Percentiles rank a stretch among this genome's conserved stretches.
Conservation (phyloP, 2,329 filamentous ascomycete genomes). For the Lecanicillium sp. region DNA sequence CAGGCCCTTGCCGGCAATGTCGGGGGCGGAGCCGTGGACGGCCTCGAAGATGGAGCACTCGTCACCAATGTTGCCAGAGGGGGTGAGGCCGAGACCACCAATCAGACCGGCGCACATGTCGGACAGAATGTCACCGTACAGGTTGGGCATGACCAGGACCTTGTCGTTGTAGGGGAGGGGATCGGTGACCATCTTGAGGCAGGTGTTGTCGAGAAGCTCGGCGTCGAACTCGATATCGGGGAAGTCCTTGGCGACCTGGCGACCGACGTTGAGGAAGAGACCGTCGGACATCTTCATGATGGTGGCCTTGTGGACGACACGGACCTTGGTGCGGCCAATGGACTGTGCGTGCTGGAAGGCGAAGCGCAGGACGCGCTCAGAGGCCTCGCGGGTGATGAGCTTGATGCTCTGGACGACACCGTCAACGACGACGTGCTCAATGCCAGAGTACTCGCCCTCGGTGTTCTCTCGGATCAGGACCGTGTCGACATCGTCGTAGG, state of each 20-base stretch:
- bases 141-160: constrained; percentile 95
- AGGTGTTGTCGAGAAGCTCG: constrained; percentile 98
- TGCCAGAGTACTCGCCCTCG: constrained; percentile 98
- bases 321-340: constrained; percentile 92
- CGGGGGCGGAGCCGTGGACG: constrained; percentile 93
- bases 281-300: constrained; percentile 99
- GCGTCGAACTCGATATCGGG: constrained; percentile 93
- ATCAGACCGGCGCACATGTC: constrained; percentile 99
- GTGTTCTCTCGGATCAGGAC: constrained; percentile 99
- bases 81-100: constrained; percentile 91
- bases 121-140: constrained; percentile 98
- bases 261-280: constrained; percentile 86
- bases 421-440: constrained; percentile 96
- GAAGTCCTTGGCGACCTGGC: constrained; percentile 88
- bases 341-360: constrained; percentile 97
- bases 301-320: constrained; percentile 98
- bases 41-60: constrained; percentile 99
- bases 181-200: constrained; percentile 97
- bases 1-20: constrained; percentile 91
- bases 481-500: constrained; percentile 94
- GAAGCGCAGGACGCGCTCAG: constrained; percentile 90
- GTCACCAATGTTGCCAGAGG: constrained; percentile 97
- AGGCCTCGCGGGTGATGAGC: constrained; percentile 93
- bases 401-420: constrained; percentile 99
- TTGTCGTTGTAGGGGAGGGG: constrained; percentile 97